Conservation (phyloP, 2,329 filamentous ascomycete genomes). For the Podosphaera aphanis region DNA sequence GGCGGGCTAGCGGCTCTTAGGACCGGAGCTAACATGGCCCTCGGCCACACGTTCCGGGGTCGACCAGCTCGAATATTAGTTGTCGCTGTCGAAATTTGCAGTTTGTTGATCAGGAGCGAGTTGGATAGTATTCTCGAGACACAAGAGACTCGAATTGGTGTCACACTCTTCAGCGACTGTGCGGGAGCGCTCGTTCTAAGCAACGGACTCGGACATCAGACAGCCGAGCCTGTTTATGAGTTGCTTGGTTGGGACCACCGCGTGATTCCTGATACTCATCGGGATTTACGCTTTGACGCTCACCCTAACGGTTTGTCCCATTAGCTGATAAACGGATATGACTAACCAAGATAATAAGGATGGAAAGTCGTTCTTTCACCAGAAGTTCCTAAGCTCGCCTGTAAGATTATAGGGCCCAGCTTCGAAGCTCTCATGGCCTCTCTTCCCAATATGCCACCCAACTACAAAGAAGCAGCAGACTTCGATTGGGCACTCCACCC, state of each 20-base stretch:
- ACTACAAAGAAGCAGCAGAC: conserved; percentile 25
- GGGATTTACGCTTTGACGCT: conserved; percentile 41
- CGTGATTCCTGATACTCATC: conserved; percentile 35
- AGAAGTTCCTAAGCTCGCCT: conserved; percentile 33
- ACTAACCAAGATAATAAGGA: conserved; percentile 16
- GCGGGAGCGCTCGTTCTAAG: conserved; percentile 41
- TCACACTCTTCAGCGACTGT: conserved; percentile 45
- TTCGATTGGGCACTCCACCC: conserved; percentile 58
- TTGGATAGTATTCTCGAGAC: conserved; percentile 34
- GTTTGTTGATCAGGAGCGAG: conserved; percentile 38
- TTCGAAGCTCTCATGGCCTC: conserved; percentile 30
- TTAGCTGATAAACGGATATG: not conserved
- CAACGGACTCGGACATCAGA: conserved; percentile 30
- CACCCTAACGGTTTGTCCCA: conserved; percentile 29
- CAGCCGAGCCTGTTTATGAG: conserved; percentile 25
- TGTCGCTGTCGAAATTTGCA: conserved; percentile 39
- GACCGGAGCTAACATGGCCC: conserved; percentile 41
- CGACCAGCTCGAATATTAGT: conserved; percentile 40
- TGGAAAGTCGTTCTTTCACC: conserved; percentile 45
- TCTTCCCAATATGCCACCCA: conserved; percentile 21
- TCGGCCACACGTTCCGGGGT: conserved; percentile 34
- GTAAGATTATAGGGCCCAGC: conserved; percentile 25
- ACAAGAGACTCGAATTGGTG: conserved; percentile 39
- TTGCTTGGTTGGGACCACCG: conserved; percentile 42
- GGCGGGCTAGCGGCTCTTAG: conserved; percentile 38